A percentile compares a stretch with the other conserved stretches of the same genome.
These are phyloP conservation scores for Ilex asprella DNA, from an alignment of 257 asterid species.

Conservation along the genomic window DNA sequence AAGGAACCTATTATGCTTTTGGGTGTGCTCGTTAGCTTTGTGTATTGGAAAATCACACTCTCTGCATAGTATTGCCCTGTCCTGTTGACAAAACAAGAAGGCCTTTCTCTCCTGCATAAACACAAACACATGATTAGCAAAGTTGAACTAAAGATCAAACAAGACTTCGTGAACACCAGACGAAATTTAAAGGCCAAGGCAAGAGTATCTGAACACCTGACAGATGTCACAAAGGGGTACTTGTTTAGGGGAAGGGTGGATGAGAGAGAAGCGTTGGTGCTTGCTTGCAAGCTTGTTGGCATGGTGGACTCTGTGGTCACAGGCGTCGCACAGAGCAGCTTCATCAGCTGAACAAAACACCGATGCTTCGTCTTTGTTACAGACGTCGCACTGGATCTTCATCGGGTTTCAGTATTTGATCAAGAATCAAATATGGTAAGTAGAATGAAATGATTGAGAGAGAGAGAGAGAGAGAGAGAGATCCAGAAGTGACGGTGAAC, in stretches of 20 bases:
- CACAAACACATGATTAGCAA: neutral
- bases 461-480: constrained; percentile 4
- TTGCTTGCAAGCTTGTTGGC: constrained; percentile 91
- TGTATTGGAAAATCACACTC: constrained; percentile 76
- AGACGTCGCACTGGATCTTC: constrained; percentile 95
- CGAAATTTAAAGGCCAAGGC: neutral
- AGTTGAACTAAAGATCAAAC: too few relatives aligned
- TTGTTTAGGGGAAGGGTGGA: constrained; percentile 55
- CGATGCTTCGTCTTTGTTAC: constrained; percentile 58
- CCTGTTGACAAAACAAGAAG: constrained; percentile 84
- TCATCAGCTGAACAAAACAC: constrained; percentile 80
- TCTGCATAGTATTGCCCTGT: constrained; percentile 76
- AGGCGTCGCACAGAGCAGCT: constrained; percentile 78
- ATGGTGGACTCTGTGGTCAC: constrained; percentile 95
- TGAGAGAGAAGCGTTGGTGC: constrained; percentile 72
- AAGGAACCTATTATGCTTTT: constrained; percentile 70
- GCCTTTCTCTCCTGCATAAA: constrained; percentile 63
- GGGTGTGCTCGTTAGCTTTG: constrained; percentile 63
- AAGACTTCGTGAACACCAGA: too few relatives aligned
- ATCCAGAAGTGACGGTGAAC: neutral
- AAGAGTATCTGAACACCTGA: constrained; percentile 33
- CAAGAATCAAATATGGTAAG: neutral
- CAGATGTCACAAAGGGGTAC: constrained; percentile 78
- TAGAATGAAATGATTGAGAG: neutral
- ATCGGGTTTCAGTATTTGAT: constrained; percentile 18